Evolutionary conservation across 139 green algal genomes (phyloP), one percentile per base, ranked within the genome.

Genomic region (Chlorella sp.): DNA sequence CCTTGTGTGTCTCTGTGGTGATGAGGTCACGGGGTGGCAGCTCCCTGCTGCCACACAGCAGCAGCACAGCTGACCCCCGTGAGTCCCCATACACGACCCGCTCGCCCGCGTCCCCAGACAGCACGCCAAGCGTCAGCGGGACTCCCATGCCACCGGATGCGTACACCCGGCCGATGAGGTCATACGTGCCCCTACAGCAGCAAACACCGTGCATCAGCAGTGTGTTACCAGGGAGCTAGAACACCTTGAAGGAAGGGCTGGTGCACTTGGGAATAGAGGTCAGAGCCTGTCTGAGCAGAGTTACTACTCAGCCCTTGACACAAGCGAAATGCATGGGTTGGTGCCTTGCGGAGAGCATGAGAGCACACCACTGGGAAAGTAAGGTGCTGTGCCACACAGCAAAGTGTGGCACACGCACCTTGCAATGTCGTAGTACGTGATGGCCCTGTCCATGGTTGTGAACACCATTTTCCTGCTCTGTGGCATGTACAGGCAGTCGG

Each of bases 381-480:
- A n/a, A n/a, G n/a, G n/a, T n/a, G n/a, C n/a, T n/a, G n/a, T n/a
- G n/a, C n/a, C n/a, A n/a, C n/a, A n/a, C n/a, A n/a, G n/a, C n/a
- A n/a, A n/a, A n/a, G n/a, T n/a, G n/a, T n/a, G n/a, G n/a, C n/a
- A n/a, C n/a, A n/a, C n/a, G n/a, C n/a, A n/a, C n/a, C n/a, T n/a
- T n/a, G n/a, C n/a, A n/a, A 88, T 74, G 35, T 93, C 89, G 68
- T 91, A 95, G 62, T 88, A 93, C n/a, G 74, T 87, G 63, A 95
- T 85, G 31, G 86, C 79, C 1, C 88, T 75, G 73, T 95, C 89
- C 30, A 87, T 84, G 5, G 86, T 85, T 3, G 86, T 84, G 61
- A 92, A 86, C 10, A 88, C 82, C 34, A 93, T 77, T 68, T 88
- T 88, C 24, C 83, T 75, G 1, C 74, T 72, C 49, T 77, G 55